Base-by-base conservation (phyloP, 768 basidiomycete genomes). In the Suillus cothurnatus region DNA sequence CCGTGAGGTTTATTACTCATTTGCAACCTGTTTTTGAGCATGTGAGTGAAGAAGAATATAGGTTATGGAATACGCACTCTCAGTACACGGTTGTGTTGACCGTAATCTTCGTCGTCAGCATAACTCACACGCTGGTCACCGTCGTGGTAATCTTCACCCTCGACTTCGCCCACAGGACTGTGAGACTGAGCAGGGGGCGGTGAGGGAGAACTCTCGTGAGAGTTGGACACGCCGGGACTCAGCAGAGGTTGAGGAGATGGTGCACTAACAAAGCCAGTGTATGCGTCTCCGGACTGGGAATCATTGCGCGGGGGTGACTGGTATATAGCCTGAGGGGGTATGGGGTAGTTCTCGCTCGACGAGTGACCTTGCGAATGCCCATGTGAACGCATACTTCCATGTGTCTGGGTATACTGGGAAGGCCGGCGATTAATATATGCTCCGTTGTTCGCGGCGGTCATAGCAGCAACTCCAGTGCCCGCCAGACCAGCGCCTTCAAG, bases 61-160 rank as follows among this genome's bases (percentile, higher is more conserved):
- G 9, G 11, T 59, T 19, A 41, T 59, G 6, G 23, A 15, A 31
- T 6, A 76, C 74, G 34, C 57, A 71, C 74, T 67, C 74, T 77
- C 52, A 76, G 63, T 7, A 76, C 32, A 43, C 76, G 74, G 38
- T 63, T 66, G 12, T 71, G 67, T 4, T 77, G 74, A 6, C 69
- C 69, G 28, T 76, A 76, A 61, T 77, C 74, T 28, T 70, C 4
- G 49, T 76, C 67, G 11, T 77, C 74, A 57, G 72, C 71, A 53
- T 77, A 77, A 28, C 74, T 75, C 69, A 71, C n/a, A 8, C 74
- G 74, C 23, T 71, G 74, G 1, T 36, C 60, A 26, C 58, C 5
- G 0, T 71, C 69, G 12, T 50, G 47, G 6, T 38, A 11, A 14
- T 66, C 71, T 15, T 68, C 67, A 3, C 52, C 64, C 4, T 68